phyloP scores from a whole-genome alignment of 1,284 basidiomycete genomes.

The Heterobasidion irregulare region DNA sequence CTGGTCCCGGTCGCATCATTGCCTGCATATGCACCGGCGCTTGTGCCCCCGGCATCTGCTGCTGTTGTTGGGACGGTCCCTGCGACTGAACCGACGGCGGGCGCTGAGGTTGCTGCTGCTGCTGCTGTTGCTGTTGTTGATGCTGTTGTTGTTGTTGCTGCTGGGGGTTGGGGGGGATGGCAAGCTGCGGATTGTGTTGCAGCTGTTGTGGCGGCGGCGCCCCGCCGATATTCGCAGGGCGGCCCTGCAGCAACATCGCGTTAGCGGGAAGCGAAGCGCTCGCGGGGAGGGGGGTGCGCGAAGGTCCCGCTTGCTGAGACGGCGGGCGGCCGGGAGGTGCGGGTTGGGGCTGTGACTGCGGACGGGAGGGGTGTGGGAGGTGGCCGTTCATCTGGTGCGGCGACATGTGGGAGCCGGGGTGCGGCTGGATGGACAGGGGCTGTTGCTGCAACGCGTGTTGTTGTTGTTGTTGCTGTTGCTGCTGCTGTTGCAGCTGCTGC shows the following conservation, averaged over 20 bases:
- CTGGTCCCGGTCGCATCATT: neutral
- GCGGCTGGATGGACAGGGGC: constrained; percentile 2
- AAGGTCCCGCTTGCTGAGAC: constrained; percentile 16
- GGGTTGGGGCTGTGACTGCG: constrained; percentile 18
- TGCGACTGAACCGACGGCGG: neutral
- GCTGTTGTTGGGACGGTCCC: neutral
- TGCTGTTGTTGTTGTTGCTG: neutral
- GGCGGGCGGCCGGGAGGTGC: constrained; percentile 13
- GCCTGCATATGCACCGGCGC: neutral
- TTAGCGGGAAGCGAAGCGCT: constrained; percentile 26
- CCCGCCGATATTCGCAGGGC: constrained; percentile 15
- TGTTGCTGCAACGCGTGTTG: constrained; percentile 9
- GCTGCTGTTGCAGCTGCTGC: constrained; percentile 6
- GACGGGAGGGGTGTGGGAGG: constrained; percentile 14
- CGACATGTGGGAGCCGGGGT: constrained; percentile 9
- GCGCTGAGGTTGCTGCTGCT: neutral
- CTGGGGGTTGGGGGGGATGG: neutral
- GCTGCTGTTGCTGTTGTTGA: neutral
- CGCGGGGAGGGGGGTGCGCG: constrained; percentile 26
- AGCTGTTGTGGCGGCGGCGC: constrained; percentile 26
- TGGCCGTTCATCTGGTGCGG: constrained; percentile 14
- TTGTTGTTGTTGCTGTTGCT: constrained; percentile 9
- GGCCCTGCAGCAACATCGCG: constrained; percentile 10
- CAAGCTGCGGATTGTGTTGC: neutral
- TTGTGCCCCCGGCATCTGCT: neutral